Evolutionary conservation across 2,329 filamentous ascomycete species (phyloP).

Genomic region (Gliomastix tumulicola): DNA sequence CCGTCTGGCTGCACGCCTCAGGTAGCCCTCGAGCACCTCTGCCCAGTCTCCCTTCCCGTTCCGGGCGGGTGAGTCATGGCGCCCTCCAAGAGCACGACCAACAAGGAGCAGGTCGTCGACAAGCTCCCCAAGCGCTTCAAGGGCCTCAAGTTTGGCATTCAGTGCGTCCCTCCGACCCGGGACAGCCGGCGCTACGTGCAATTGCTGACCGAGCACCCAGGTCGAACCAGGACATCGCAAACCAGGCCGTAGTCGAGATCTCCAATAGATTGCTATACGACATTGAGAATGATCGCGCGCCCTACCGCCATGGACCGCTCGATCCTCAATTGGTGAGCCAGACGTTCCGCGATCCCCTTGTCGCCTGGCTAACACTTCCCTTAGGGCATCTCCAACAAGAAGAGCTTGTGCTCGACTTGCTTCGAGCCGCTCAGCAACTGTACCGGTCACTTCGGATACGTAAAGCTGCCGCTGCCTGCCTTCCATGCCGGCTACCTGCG

Average conservation of each 20-base stretch:
- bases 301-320: conserved; percentile 77
- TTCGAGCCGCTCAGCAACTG: conserved; percentile 74
- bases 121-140: conserved; percentile 83
- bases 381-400: conserved; percentile 79
- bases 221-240: conserved; percentile 89
- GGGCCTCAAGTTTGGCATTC: conserved; percentile 85
- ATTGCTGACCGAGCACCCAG: no score
- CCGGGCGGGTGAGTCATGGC: no score
- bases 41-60: no score
- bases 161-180: conserved; percentile 54
- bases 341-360: neutral
- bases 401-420: conserved; percentile 74
- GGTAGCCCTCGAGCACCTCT: no score
- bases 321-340: conserved; percentile 65
- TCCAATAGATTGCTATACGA: conserved; percentile 94
- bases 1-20: no score
- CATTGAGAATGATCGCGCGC: conserved; percentile 68
- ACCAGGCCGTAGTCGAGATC: conserved; percentile 89
- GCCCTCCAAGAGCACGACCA: no score
- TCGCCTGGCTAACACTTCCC: conserved; percentile 1
- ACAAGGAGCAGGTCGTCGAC: conserved; percentile 83
- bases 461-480: conserved; percentile 81
- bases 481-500: conserved; percentile 97
- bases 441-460: conserved; percentile 92
- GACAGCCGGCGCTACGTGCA: no score